Evolutionary conservation across 1,139 yeast species (phyloP).

Genomic region (Yamadazyma aaseri): DNA sequence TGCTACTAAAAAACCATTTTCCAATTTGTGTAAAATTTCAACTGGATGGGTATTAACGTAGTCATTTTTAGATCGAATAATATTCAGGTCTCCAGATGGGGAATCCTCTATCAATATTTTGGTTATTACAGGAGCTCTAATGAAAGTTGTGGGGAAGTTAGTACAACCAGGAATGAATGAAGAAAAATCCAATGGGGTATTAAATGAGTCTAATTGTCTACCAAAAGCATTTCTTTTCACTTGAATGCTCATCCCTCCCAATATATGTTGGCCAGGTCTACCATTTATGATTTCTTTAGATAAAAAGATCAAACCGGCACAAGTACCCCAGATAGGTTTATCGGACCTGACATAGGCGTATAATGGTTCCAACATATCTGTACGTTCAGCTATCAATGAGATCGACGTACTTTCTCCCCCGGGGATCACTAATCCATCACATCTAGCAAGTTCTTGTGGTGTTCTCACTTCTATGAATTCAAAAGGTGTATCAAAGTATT

Average conservation of each 20-base stretch:
- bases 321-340: slow-evolving; percentile 80
- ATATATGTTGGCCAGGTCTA: slow-evolving; percentile 53
- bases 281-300: slow-evolving; percentile 58
- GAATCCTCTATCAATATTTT: slow-evolving; percentile 20
- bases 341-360: slow-evolving; percentile 48
- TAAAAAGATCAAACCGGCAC: slow-evolving; percentile 77
- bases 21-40: slow-evolving; percentile 41
- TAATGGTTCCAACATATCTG: slow-evolving; percentile 57
- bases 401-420: slow-evolving; percentile 85
- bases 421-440: slow-evolving; percentile 69
- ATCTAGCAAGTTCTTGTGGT: slow-evolving; percentile 42
- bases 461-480: slow-evolving; percentile 50
- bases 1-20: slow-evolving; percentile 57
- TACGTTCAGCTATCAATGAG: slow-evolving; percentile 68
- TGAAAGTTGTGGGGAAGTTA: slow-evolving; percentile 62
- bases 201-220: slow-evolving; percentile 70
- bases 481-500: slow-evolving; percentile 21
- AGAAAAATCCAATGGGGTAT: slow-evolving; percentile 46
- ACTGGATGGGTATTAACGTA: slow-evolving; percentile 33
- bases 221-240: slow-evolving; percentile 80
- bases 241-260: slow-evolving; percentile 66
- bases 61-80: slow-evolving; percentile 25
- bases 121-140: slow-evolving; percentile 75
- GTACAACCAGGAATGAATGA: slow-evolving; percentile 40
- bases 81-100: slow-evolving; percentile 16